phyloP scores from a whole-genome alignment of 2,329 filamentous ascomycete species.

The Fusarium annulatum region DNA sequence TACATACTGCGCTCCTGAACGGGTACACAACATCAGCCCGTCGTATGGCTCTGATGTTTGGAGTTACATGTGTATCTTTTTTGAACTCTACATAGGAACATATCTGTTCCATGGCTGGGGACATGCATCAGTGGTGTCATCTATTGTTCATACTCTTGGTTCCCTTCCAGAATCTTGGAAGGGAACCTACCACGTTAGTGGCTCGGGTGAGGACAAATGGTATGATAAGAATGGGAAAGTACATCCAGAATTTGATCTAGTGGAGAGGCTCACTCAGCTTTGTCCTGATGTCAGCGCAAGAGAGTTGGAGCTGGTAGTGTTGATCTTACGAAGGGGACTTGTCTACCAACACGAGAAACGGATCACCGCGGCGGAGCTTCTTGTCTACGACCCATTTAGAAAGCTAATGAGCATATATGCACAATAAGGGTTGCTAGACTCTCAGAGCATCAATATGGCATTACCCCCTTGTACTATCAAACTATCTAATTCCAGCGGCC shows the following conservation, averaged over 20 bases:
- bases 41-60: neutral
- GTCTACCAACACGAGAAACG: neutral
- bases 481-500: too few species aligned
- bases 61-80: neutral
- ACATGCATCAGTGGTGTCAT: rapidly evolving
- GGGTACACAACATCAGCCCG: neutral
- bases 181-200: rapidly evolving
- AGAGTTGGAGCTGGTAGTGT: neutral
- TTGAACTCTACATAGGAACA: rapidly evolving
- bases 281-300: rapidly evolving
- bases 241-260: rapidly evolving
- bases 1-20: neutral
- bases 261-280: rapidly evolving
- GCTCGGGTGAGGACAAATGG: neutral
- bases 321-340: neutral
- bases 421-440: rapidly evolving
- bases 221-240: rapidly evolving
- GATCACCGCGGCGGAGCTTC: rapidly evolving
- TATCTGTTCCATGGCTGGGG: neutral
- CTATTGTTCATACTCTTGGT: rapidly evolving
- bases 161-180: rapidly evolving
- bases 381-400: rapidly evolving
- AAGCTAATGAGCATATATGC: rapidly evolving
- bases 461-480: rapidly evolving
- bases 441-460: rapidly evolving